A percentile compares a stretch with the other conserved stretches of the same genome.
Evolutionary conservation across 2,329 filamentous ascomycete genomes (phyloP).

Genomic region (Phialophora chinensis): DNA sequence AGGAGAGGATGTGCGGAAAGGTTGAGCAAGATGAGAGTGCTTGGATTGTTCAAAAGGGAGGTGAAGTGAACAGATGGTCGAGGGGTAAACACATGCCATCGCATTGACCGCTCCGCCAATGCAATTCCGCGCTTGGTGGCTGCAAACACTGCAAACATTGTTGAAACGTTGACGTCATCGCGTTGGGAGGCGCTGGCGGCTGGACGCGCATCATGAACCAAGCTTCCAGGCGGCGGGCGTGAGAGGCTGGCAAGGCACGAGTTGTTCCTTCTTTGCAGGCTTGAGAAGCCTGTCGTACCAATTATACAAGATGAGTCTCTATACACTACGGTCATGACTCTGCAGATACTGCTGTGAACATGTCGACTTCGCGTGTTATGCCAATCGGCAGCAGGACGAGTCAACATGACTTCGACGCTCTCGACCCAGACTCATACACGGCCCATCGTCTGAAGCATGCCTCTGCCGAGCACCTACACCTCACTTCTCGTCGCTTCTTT

Average conservation of each 20-base stretch:
- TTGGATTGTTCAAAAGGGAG: background rate
- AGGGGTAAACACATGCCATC: conserved; percentile 15
- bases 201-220: conserved; percentile 2
- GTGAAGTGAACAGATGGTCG: conserved; percentile 4
- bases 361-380: conserved; percentile 30
- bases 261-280: background rate
- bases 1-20: background rate
- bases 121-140: no score
- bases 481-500: conserved; percentile 67
- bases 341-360: conserved; percentile 2
- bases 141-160: conserved; percentile 13
- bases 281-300: background rate
- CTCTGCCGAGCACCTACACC: conserved; percentile 65
- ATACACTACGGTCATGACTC: background rate
- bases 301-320: background rate
- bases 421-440: conserved; percentile 60
- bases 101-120: conserved; percentile 2
- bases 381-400: conserved; percentile 30
- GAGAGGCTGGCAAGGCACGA: background rate
- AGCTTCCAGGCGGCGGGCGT: background rate
- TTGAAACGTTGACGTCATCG: conserved; percentile 3
- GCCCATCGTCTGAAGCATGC: conserved; percentile 64
- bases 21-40: background rate
- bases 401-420: conserved; percentile 39
- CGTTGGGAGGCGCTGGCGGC: no score